phyloP scores from a whole-genome alignment of 345 rosid genomes.

The Gossypium bickii region DNA sequence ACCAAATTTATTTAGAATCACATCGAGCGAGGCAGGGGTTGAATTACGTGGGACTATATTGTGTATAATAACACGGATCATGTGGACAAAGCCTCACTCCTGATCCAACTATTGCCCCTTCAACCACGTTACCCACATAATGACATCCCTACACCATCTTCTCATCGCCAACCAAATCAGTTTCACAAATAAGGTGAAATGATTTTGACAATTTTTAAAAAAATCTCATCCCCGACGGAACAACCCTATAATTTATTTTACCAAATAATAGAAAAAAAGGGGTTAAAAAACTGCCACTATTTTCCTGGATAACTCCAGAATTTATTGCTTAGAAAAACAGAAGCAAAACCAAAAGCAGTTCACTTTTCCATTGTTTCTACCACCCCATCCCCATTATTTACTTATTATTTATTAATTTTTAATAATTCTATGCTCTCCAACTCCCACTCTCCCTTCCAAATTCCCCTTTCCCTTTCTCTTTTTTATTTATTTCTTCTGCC shows the following conservation, averaged over 20 bases:
- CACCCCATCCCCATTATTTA: conserved; percentile 9
- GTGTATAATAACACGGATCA: no score
- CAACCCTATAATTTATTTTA: not conserved
- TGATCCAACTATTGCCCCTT: no score
- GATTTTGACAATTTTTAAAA: no score
- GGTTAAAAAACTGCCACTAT: not conserved
- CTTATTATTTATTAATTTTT: not conserved
- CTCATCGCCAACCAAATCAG: no score
- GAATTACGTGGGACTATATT: no score
- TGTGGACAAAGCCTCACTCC: no score
- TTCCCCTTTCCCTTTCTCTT: conserved; percentile 6
- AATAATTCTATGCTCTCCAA: conserved; percentile 20
- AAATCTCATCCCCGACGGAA: not conserved
- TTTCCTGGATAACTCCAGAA: not conserved
- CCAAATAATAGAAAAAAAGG: not conserved
- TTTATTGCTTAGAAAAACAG: not conserved
- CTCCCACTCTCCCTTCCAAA: conserved; percentile 10
- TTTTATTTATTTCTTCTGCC: not conserved
- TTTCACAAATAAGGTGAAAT: no score
- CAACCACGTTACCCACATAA: no score
- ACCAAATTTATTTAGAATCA: no score
- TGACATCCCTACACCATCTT: no score
- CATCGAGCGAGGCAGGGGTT: no score
- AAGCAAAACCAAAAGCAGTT: not conserved
- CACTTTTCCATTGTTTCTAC: conserved; percentile 6